These are phyloP conservation scores for Aspergillus tanneri DNA, from an alignment of 2,329 filamentous ascomycete species.

Conservation along the genomic window DNA sequence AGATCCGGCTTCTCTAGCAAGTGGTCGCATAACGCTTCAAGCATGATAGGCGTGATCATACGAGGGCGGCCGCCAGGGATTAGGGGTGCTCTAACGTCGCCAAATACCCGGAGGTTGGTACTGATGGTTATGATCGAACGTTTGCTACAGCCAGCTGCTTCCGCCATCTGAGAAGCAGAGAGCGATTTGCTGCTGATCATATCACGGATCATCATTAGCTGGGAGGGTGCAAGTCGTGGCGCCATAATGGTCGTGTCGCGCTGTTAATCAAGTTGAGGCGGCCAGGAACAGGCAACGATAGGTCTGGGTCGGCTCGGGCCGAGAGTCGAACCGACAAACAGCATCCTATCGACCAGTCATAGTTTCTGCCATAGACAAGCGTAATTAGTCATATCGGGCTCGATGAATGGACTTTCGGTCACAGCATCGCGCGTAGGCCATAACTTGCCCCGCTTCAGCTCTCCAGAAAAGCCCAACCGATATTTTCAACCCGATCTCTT, in stretches of 20 bases:
- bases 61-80: neutral
- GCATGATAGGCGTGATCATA: conserved; percentile 4
- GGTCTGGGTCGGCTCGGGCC: conserved; percentile 10
- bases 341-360: too few species aligned
- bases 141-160: neutral
- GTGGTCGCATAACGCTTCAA: conserved; percentile 30
- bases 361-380: neutral
- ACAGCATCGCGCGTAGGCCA: too few species aligned
- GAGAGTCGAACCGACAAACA: conserved; percentile 11
- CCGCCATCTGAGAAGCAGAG: neutral
- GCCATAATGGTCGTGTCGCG: neutral
- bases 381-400: conserved; percentile 10
- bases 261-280: neutral
- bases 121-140: neutral
- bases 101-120: neutral
- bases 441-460: conserved; percentile 15
- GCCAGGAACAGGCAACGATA: neutral
- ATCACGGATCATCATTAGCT: neutral
- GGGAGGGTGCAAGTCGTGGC: neutral
- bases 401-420: too few species aligned
- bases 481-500: too few species aligned
- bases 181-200: neutral
- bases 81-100: neutral
- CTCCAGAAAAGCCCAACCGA: too few species aligned
- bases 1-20: conserved; percentile 32